A percentile compares a stretch with the other conserved stretches of the same genome.
Evolutionary conservation across 768 basidiomycete species (phyloP).

Genomic region (Tulasnella sp.): DNA sequence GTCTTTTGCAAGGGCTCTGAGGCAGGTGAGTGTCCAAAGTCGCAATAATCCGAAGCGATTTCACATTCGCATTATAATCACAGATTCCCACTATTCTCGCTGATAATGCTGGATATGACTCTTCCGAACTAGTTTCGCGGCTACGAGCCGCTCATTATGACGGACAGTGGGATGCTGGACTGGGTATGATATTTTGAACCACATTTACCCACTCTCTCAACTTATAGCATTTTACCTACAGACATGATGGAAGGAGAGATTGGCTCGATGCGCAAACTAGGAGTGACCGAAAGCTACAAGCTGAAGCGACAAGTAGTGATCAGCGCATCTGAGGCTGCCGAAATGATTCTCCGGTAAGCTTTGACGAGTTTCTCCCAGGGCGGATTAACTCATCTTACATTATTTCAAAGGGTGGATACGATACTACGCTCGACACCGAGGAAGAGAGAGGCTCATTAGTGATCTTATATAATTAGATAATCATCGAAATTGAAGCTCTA

Average conservation of each 20-base stretch:
- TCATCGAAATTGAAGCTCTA: too few relatives aligned
- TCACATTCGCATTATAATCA: background rate
- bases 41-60: background rate
- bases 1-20: slow-evolving; percentile 73
- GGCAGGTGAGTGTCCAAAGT: slow-evolving; percentile 33
- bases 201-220: background rate
- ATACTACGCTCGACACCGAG: slow-evolving; percentile 78
- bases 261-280: slow-evolving; percentile 76
- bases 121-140: slow-evolving; percentile 83
- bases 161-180: slow-evolving; percentile 70
- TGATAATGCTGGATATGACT: slow-evolving; percentile 96
- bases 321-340: slow-evolving; percentile 90
- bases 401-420: slow-evolving; percentile 61
- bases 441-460: slow-evolving; percentile 51
- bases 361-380: slow-evolving; percentile 5
- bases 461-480: too few relatives aligned
- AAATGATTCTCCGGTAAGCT: slow-evolving; percentile 90
- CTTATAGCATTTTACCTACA: slow-evolving; percentile 22
- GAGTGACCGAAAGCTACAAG: slow-evolving; percentile 95
- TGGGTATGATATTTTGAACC: slow-evolving; percentile 42
- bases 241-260: slow-evolving; percentile 83
- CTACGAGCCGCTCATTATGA: slow-evolving; percentile 91
- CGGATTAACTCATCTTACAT: background rate
- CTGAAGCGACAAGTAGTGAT: slow-evolving; percentile 89
- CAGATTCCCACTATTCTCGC: slow-evolving; percentile 92